phyloP scores from a whole-genome alignment of 352 stramenopile species.

The Pythium graminicola region DNA sequence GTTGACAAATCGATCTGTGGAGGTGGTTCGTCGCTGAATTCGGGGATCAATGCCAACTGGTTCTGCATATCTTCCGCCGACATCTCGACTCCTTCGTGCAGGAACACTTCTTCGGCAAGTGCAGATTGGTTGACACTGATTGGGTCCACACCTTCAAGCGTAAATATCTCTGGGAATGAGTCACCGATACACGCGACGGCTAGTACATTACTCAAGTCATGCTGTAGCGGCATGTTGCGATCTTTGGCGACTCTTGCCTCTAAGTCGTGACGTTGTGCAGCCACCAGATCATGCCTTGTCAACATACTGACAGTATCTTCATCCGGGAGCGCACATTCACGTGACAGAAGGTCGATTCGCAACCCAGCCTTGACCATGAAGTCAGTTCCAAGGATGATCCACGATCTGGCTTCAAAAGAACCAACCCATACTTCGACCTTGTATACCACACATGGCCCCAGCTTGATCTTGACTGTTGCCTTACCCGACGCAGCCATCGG shows the following conservation, averaged over 20 bases:
- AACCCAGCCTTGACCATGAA: conserved; percentile 6
- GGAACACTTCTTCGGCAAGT: not conserved
- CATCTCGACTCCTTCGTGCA: conserved; percentile 17
- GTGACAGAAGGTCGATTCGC: not conserved
- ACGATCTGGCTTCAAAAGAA: not conserved
- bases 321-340: not conserved
- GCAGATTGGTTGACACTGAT: conserved; percentile 8
- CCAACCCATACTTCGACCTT: conserved; percentile 2
- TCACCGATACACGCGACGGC: not conserved
- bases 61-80: conserved; percentile 12
- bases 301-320: not conserved
- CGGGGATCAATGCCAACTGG: conserved; percentile 20
- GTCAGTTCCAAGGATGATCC: conserved; percentile 7
- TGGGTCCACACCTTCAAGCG: not conserved
- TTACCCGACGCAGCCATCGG: not conserved
- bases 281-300: not conserved
- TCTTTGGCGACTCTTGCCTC: not conserved
- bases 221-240: not conserved
- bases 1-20: conserved; percentile 13
- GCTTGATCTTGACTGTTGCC: conserved; percentile 4
- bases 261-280: not conserved
- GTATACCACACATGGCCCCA: not conserved
- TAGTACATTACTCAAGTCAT: not conserved
- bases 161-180: conserved; percentile 1
- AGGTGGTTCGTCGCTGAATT: conserved; percentile 3